Conservation (phyloP, 2,329 filamentous ascomycete genomes). For the Amesomyces nigricolor region DNA sequence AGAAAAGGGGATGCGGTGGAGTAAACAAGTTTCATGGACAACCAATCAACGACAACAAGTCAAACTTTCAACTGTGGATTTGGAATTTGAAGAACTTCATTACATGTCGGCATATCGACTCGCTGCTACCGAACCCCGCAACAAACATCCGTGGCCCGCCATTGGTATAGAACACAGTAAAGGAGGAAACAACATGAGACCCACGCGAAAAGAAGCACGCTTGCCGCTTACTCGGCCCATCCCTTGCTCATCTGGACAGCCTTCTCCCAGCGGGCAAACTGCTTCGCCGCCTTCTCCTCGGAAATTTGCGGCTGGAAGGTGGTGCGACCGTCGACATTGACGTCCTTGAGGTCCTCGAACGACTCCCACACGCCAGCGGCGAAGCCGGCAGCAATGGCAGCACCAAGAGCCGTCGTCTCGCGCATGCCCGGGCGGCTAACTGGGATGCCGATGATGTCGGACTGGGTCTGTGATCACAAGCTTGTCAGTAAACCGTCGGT, state of each 20-base stretch:
- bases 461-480: slow-evolving; percentile 56
- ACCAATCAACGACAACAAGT: background rate
- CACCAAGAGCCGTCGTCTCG: slow-evolving; percentile 83
- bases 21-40: background rate
- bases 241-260: slow-evolving; percentile 55
- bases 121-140: too few relatives aligned
- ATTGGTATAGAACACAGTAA: too few relatives aligned
- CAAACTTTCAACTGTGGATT: too few relatives aligned
- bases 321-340: slow-evolving; percentile 64
- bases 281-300: slow-evolving; percentile 35
- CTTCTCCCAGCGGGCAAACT: slow-evolving; percentile 50
- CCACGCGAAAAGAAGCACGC: too few relatives aligned
- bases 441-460: slow-evolving; percentile 75
- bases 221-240: slow-evolving; percentile 36
- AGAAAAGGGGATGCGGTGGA: too few relatives aligned
- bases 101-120: too few relatives aligned
- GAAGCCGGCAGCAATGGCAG: slow-evolving; percentile 87
- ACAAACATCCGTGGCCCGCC: too few relatives aligned
- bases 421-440: slow-evolving; percentile 83
- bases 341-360: slow-evolving; percentile 65
- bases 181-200: too few relatives aligned
- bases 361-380: slow-evolving; percentile 73
- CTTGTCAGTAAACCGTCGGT: too few relatives aligned
- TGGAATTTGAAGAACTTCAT: too few relatives aligned
- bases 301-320: slow-evolving; percentile 64